These are phyloP conservation scores for Quercus gilva DNA, from an alignment of 306 rosid genomes.

Conservation along the genomic window DNA sequence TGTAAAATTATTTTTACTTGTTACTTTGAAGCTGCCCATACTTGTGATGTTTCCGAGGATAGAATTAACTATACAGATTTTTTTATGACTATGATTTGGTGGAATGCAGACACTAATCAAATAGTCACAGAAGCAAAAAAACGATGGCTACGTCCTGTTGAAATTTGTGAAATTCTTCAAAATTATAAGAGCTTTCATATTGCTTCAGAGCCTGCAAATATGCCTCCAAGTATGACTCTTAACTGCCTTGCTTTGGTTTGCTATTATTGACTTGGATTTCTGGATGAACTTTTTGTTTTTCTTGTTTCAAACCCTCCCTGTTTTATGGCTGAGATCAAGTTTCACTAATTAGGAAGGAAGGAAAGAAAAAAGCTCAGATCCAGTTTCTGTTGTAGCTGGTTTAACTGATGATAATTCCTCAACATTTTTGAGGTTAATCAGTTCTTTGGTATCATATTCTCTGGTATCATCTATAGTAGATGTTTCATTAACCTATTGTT, in stretches of 20 bases:
- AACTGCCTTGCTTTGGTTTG: constrained; percentile 7
- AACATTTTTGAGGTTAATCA: not conserved
- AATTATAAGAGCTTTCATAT: constrained; percentile 47
- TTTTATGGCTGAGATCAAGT: not conserved
- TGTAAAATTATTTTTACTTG: not conserved
- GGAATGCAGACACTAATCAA: constrained; percentile 56
- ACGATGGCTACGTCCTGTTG: constrained; percentile 94
- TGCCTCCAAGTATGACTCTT: constrained; percentile 65
- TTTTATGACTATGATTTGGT: constrained; percentile 18
- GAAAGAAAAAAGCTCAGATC: not conserved
- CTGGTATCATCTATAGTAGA: not conserved
- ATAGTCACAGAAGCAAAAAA: constrained; percentile 66
- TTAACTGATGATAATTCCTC: not conserved
- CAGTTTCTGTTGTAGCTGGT: not conserved
- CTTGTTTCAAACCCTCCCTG: not conserved
- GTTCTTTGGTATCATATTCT: not conserved
- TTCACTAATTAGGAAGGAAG: not conserved
- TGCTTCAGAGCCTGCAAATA: constrained; percentile 59
- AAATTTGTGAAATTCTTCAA: constrained; percentile 75
- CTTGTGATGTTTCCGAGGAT: not conserved
- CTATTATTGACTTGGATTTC: constrained; percentile 6
- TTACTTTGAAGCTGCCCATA: not conserved
- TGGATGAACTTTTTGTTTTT: not conserved
- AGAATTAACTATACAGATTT: not conserved
- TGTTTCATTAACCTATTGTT: not conserved